phyloP scores from a whole-genome alignment of 2,329 filamentous ascomycete species.

The Tolypocladium inflatum region DNA sequence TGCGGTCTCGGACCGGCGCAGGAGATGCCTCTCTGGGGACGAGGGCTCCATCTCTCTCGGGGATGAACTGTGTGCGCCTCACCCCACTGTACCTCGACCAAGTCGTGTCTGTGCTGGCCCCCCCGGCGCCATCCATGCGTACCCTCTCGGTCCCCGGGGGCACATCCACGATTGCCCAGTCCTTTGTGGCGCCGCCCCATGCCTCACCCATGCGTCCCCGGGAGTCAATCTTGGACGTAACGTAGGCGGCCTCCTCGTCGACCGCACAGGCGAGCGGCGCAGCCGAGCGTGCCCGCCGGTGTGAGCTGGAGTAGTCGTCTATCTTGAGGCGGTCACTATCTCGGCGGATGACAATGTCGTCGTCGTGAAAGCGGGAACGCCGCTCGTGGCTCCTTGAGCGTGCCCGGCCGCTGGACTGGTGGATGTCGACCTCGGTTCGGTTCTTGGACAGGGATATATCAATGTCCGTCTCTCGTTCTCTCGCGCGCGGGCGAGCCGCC shows the following conservation, averaged over 20 bases:
- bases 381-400: constrained; percentile 30
- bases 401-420: constrained; percentile 24
- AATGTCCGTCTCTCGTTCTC: constrained; percentile 41
- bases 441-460: constrained; percentile 47
- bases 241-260: constrained; percentile 56
- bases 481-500: constrained; percentile 35
- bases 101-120: constrained; percentile 64
- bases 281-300: constrained; percentile 43
- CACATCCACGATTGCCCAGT: constrained; percentile 77
- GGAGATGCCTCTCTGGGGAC: constrained; percentile 17
- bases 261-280: constrained; percentile 30
- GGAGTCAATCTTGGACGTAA: constrained; percentile 43
- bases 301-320: constrained; percentile 28
- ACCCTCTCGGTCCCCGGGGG: constrained; percentile 75
- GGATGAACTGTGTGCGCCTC: constrained; percentile 62
- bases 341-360: constrained; percentile 56
- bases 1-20: constrained; percentile 21
- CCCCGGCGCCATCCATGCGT: constrained; percentile 71
- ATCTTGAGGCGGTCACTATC: constrained; percentile 40
- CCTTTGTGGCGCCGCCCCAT: constrained; percentile 61
- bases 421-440: constrained; percentile 50
- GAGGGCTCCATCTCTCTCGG: constrained; percentile 47
- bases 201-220: constrained; percentile 65
- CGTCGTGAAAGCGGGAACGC: constrained; percentile 39
- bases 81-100: constrained; percentile 76